Evolutionary conservation across 2,329 filamentous ascomycete genomes (phyloP), one percentile per base, ranked within the genome.

Genomic region (Paraphaeosphaeria sporulosa): DNA sequence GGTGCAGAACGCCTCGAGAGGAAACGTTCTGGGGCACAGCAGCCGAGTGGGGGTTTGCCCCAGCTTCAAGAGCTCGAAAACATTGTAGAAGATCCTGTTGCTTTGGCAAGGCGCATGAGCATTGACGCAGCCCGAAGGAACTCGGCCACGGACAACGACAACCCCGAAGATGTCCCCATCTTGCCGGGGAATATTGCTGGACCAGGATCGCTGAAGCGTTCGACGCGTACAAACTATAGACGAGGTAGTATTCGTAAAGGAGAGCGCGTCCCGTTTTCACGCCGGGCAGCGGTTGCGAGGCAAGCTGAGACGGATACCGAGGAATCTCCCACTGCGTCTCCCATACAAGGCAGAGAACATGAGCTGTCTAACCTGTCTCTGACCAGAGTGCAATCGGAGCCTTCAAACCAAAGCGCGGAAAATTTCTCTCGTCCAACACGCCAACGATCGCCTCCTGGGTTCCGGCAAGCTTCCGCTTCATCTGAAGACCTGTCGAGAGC

Each of bases 201-300:
- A 3, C 88, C 90, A 1, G 89, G 90, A 76, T 92, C 92, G 34
- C 81, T 99, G 51, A 90, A 95, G 68, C 87, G 95, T 63, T 97
- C 95, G 13, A 99, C 93, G 21, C 87, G 92, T 57, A 99, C 95
- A 5, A 94, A 92, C 27, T 98, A 98, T 76, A 85, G 94, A 70
- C 92, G 92, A 59, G 94, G 94, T 36, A 97, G 94, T 80, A 78
- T 97, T 63, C 89, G 91, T 53, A 92, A 89, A 66, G 90, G 91
- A 25, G 91, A 95, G 61, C 86, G 91, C 56, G 83, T 88, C 3
- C 88, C 90, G 0, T 90, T 93, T 66, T 90, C 92, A 1, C 92
- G 92, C 76, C 87, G 94, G 42, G 63, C 55, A 10, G 83, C 88
- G 47, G 83, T 83, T 4, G 85, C 86, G 46, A 87, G 87, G 59